Conservation (phyloP, 1,284 basidiomycete species). For the Tetrapyrgos nigripes region DNA sequence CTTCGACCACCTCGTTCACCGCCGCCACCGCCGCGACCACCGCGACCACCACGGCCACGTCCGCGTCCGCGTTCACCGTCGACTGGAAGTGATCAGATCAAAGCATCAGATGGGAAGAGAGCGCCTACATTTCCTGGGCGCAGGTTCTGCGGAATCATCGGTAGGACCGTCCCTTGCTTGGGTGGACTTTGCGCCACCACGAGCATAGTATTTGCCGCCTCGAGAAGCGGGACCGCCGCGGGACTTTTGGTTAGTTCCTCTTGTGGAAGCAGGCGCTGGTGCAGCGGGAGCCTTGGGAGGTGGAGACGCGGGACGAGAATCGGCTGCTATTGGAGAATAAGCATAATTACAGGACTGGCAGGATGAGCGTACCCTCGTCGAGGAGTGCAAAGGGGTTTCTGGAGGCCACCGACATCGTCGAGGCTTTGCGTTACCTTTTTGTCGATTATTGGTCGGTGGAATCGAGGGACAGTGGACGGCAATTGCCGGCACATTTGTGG, state of each 20-base stretch:
- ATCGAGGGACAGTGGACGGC: slow-evolving; percentile 1
- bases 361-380: slow-evolving; percentile 44
- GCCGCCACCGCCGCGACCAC: slow-evolving; percentile 54
- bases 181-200: slow-evolving; percentile 59
- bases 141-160: slow-evolving; percentile 50
- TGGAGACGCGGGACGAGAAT: slow-evolving; percentile 51
- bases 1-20: slow-evolving; percentile 67
- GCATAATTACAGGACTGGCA: not conserved
- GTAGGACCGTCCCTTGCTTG: slow-evolving; percentile 42
- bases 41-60: slow-evolving; percentile 49
- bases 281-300: slow-evolving; percentile 48
- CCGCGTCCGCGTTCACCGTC: slow-evolving; percentile 44
- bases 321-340: slow-evolving; percentile 44
- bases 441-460: slow-evolving; percentile 6
- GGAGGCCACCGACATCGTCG: slow-evolving; percentile 85
- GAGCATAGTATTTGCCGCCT: slow-evolving; percentile 75
- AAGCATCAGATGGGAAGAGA: slow-evolving; percentile 14
- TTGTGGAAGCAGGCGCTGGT: slow-evolving; percentile 43
- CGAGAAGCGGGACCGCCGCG: slow-evolving; percentile 71
- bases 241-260: slow-evolving; percentile 47
- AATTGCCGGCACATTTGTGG: not conserved
- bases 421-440: slow-evolving; percentile 47
- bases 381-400: slow-evolving; percentile 84
- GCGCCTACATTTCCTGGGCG: slow-evolving; percentile 63
- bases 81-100: slow-evolving; percentile 39